Evolutionary conservation across 805 yeast genomes (phyloP).

Genomic region (Ogataea methylovora): DNA sequence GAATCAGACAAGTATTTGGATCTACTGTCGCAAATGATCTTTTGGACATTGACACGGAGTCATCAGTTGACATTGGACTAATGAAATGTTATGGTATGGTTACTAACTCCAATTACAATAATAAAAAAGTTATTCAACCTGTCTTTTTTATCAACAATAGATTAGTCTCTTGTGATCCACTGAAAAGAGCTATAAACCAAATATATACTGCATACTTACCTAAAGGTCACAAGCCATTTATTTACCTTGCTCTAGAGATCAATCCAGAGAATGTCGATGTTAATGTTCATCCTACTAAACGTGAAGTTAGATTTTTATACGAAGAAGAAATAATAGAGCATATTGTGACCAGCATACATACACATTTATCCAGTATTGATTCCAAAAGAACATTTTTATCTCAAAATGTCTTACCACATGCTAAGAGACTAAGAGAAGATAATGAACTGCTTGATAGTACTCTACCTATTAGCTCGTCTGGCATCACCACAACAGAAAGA

Average conservation of each 20-base stretch:
- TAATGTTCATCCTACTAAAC: conserved; percentile 91
- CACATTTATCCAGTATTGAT: conserved; percentile 48
- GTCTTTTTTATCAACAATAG: conserved; percentile 82
- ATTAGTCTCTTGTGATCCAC: conserved; percentile 74
- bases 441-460: conserved; percentile 2
- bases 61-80: conserved; percentile 41
- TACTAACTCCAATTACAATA: conserved; percentile 63
- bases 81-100: conserved; percentile 48
- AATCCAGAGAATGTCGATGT: conserved; percentile 75
- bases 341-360: conserved; percentile 44
- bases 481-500: not conserved
- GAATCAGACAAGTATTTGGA: conserved; percentile 73
- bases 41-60: conserved; percentile 34
- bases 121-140: conserved; percentile 59
- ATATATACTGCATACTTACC: conserved; percentile 65
- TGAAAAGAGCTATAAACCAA: conserved; percentile 58
- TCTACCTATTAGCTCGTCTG: no score
- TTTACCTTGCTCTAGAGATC: conserved; percentile 65
- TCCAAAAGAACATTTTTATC: conserved; percentile 61
- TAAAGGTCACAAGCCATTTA: conserved; percentile 68
- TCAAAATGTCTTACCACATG: conserved; percentile 44
- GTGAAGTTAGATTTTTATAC: conserved; percentile 78
- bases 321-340: conserved; percentile 79
- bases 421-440: conserved; percentile 19
- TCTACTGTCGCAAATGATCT: conserved; percentile 58